phyloP scores from a whole-genome alignment of 768 basidiomycete genomes.

The Trametes cubensis region DNA sequence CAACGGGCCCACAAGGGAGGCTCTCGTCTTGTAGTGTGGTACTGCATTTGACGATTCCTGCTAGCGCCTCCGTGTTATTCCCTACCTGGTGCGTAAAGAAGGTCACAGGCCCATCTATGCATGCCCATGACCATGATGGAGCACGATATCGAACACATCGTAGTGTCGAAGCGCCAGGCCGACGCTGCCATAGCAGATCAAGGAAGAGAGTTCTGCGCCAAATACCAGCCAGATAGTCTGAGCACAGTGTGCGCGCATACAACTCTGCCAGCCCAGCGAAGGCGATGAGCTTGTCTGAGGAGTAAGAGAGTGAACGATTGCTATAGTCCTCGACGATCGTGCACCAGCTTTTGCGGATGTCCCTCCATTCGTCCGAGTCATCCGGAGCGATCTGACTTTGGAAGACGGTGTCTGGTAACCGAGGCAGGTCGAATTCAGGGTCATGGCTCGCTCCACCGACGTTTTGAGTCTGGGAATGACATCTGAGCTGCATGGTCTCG shows the following conservation, averaged over 20 bases:
- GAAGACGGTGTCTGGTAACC: not conserved
- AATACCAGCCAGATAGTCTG: too few relatives aligned
- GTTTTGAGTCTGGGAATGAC: not conserved
- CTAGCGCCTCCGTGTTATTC: too few relatives aligned
- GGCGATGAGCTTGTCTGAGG: conserved; percentile 3
- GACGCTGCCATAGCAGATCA: too few relatives aligned
- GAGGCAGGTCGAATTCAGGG: too few relatives aligned
- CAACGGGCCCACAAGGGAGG: too few relatives aligned
- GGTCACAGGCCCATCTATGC: too few relatives aligned
- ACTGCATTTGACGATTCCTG: too few relatives aligned
- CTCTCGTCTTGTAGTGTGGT: too few relatives aligned
- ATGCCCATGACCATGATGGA: too few relatives aligned
- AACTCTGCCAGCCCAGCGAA: not conserved
- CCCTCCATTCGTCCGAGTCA: not conserved
- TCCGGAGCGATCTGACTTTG: not conserved
- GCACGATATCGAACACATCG: too few relatives aligned
- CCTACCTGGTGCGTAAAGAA: too few relatives aligned
- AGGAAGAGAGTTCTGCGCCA: too few relatives aligned
- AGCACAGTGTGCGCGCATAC: not conserved
- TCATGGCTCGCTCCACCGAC: not conserved
- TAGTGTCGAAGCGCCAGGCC: not conserved
- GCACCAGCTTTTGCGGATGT: not conserved
- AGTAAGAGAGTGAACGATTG: not conserved
- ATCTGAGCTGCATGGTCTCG: not conserved
- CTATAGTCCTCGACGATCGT: not conserved